Conservation (phyloP, 805 yeast species). For the Wickerhamomyces bisporus region DNA sequence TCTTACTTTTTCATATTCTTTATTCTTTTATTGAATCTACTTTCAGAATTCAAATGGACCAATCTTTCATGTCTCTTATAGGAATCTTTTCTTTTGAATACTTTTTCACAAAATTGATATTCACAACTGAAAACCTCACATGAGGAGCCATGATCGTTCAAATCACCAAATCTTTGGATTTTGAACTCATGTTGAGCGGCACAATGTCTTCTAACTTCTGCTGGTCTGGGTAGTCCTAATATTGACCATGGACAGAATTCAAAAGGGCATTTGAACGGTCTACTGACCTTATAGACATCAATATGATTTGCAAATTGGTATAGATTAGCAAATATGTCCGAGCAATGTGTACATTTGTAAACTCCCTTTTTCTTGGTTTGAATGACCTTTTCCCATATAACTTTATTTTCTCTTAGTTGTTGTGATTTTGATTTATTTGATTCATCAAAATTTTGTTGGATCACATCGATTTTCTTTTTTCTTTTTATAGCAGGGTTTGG, state of each 20-base stretch:
- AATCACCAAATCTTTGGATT: not conserved
- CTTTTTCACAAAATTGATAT: conserved; percentile 37
- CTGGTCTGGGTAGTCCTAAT: conserved; percentile 42
- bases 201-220: conserved; percentile 47
- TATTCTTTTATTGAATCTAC: conserved; percentile 36
- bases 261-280: conserved; percentile 42
- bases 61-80: conserved; percentile 46
- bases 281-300: conserved; percentile 33
- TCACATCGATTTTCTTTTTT: not conserved
- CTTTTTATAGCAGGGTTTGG: not conserved
- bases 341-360: conserved; percentile 45
- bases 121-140: conserved; percentile 22
- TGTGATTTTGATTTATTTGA: conserved; percentile 12
- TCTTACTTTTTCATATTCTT: not conserved
- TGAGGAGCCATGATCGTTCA: not conserved
- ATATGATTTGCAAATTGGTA: conserved; percentile 38
- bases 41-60: conserved; percentile 39
- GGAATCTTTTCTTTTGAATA: conserved; percentile 49
- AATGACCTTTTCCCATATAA: conserved; percentile 23
- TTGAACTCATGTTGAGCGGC: conserved; percentile 36
- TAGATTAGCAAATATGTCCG: conserved; percentile 32
- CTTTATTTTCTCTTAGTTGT: conserved; percentile 25
- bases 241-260: conserved; percentile 43
- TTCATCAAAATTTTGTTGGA: not conserved
- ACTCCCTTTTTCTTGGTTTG: conserved; percentile 37